Evolutionary conservation across 257 asterid genomes (phyloP), one percentile per base, ranked within the genome.

Genomic region (Nicotiana undulata): DNA sequence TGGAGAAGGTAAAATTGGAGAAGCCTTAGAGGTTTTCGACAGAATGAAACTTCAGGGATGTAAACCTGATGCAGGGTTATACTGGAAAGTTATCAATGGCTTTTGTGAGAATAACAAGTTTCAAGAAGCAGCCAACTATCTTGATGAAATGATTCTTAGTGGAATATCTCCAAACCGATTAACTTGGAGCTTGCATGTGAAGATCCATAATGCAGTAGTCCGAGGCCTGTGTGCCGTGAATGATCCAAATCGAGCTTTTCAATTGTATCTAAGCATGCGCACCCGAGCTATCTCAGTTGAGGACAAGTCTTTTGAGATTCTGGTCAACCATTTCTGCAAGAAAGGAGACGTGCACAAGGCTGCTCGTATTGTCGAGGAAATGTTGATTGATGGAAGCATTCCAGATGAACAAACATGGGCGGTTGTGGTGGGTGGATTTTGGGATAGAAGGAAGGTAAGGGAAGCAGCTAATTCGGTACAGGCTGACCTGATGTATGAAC

Each of bases 11-110:
- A 90, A 85, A 63, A 68, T 90, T 68, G 59, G 53, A 52, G 97
- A 92, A 70, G 96, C 94, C 1, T 88, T 96, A 66, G 94, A 90
- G 90, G 82, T 96, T 86, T 90, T 96, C 76, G 98, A 94, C 79
- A 84, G 95, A 76, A 89, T 96, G 94, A 92, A 94, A 93, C 94
- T 96, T 64, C 98, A 92, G 87, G 97, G 93, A 82, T 83, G 92
- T 90, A 91, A 91, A 88, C 98, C 98, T 20, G 99, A 94, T 84
- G 98, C 93, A 0, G 98, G 98, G 53, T 80, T 94, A 84, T 96
- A 92, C 83, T 89, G 91, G 24, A 94, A 94, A 84, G 78, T 96
- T 32, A 87, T 92, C 32, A 85, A 84, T 76, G 91, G 89, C 44
- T 90, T 89, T 82, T 92, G 97, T 83, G 97, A 89, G 63, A 68